A percentile compares a stretch with the other conserved stretches of the same genome.
These are phyloP conservation scores for Hemerocallis citrina DNA, from an alignment of 106 monocot species.

Conservation along the genomic window DNA sequence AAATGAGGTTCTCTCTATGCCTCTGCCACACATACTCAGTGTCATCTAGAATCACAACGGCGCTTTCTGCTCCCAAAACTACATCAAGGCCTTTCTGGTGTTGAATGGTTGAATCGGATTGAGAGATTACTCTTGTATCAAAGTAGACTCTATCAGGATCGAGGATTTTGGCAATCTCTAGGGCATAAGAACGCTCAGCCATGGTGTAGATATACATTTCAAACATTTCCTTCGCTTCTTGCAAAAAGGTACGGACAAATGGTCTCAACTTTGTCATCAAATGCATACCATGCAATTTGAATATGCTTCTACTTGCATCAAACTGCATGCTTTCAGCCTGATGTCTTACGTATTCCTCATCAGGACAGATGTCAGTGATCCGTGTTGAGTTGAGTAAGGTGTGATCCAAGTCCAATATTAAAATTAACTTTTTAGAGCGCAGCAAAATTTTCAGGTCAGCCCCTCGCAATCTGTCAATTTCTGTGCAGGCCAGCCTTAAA, in stretches of 20 bases:
- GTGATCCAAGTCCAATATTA: constrained; percentile 91
- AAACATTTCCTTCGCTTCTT: constrained; percentile 71
- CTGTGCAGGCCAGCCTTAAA: constrained; percentile 44
- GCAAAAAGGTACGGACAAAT: constrained; percentile 63
- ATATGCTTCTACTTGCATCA: constrained; percentile 52
- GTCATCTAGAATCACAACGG: constrained; percentile 81
- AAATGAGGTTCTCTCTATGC: constrained; percentile 76
- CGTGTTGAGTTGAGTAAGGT: constrained; percentile 78
- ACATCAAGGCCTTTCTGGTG: constrained; percentile 95
- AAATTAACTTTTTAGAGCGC: constrained; percentile 49
- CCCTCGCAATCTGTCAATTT: constrained; percentile 62
- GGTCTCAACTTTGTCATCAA: constrained; percentile 93
- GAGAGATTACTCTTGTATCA: constrained; percentile 70
- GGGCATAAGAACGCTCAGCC: constrained; percentile 78
- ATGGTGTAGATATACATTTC: constrained; percentile 98
- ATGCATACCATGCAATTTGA: constrained; percentile 50
- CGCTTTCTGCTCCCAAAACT: constrained; percentile 72
- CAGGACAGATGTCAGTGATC: constrained; percentile 37
- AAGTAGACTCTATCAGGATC: constrained; percentile 72
- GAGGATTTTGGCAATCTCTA: constrained; percentile 78
- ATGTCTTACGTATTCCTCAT: constrained; percentile 44
- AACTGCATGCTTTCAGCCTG: constrained; percentile 31
- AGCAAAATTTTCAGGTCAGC: constrained; percentile 48
- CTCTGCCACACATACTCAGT: constrained; percentile 54
- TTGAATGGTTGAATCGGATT: constrained; percentile 63